These are phyloP conservation scores for Chromosphaera perkinsii DNA, from an alignment of 208 protist genomes.

Conservation along the genomic window DNA sequence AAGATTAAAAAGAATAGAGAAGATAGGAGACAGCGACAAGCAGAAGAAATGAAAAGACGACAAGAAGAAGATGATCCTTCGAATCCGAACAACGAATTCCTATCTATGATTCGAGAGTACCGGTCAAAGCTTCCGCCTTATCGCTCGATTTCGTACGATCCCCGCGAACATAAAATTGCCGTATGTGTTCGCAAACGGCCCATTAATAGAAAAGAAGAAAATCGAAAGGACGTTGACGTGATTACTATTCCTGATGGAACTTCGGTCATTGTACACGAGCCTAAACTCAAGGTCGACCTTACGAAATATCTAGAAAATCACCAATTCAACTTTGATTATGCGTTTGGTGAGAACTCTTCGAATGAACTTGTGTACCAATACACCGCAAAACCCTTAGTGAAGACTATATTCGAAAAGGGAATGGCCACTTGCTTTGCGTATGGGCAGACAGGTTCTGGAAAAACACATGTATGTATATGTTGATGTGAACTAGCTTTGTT, in stretches of 20 bases:
- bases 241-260: conserved; percentile 6
- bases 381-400: conserved; percentile 83
- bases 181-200: conserved; percentile 52
- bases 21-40: too few species aligned
- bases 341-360: conserved; percentile 76
- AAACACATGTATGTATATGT: conserved; percentile 47
- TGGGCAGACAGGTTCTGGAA: conserved; percentile 44
- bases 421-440: conserved; percentile 80
- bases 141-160: too few species aligned
- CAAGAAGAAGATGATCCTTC: too few species aligned
- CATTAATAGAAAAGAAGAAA: conserved; percentile 40
- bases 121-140: too few species aligned
- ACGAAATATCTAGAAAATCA: conserved; percentile 91
- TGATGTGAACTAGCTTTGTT: too few species aligned
- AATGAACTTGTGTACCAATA: conserved; percentile 78
- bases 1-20: too few species aligned
- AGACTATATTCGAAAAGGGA: conserved; percentile 84
- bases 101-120: too few species aligned
- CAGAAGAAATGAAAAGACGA: too few species aligned
- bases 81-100: too few species aligned
- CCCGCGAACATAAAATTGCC: conserved; percentile 43
- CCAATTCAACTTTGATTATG: conserved; percentile 86
- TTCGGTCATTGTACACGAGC: conserved; percentile 37
- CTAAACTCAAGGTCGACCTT: conserved; percentile 81
- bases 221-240: conserved; percentile 40